Evolutionary conservation across 331 rosid genomes (phyloP), one percentile per base, ranked within the genome.

Genomic region (Prunus yedoensis): DNA sequence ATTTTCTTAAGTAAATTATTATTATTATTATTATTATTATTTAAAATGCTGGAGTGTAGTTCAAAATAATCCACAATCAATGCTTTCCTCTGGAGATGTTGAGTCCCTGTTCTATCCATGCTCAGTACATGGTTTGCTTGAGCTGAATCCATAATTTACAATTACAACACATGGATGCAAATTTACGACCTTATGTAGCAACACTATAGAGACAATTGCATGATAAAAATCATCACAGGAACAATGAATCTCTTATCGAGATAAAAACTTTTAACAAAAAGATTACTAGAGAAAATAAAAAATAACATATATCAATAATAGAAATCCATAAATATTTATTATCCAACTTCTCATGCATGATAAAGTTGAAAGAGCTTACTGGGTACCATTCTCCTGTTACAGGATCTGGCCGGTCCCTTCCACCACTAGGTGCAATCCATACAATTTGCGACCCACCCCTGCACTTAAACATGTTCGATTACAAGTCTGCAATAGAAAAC

Each of bases 401-500:
- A 21, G 91, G 89, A 88, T 86, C 88, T 30, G 96, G 89, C 66
- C 99, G 87, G 71, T 95, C 99, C 88, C 99, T 89, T 20, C 99
- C 99, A 14, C 99, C 99, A 46, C 99, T 95, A 51, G 99, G 98
- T 59, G 99, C 99, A 87, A 95, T 89, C 99, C 99, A 95, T 69
- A 95, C 75, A 62, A 95, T 63, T 79, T 92, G 98, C 41, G 98
- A 95, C 66, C 99, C 98, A 74, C 89, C 83, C 90, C 99, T 95
- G 81, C 74, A 70, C 18, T 43, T 60, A 81, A 77, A 58, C 68
- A 68, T 68, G 74, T 73, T 49, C 47, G 27, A 62, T 46, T 43
- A 64, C 73, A 75, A 60, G 79, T 73, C 54, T 56, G 50, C 43
- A 59, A 69, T 66, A 56, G 59, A 58, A 35, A 73, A 74, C 45